These are phyloP conservation scores for Phanerochaete sordida DNA, from an alignment of 768 basidiomycete genomes.

Conservation along the genomic window DNA sequence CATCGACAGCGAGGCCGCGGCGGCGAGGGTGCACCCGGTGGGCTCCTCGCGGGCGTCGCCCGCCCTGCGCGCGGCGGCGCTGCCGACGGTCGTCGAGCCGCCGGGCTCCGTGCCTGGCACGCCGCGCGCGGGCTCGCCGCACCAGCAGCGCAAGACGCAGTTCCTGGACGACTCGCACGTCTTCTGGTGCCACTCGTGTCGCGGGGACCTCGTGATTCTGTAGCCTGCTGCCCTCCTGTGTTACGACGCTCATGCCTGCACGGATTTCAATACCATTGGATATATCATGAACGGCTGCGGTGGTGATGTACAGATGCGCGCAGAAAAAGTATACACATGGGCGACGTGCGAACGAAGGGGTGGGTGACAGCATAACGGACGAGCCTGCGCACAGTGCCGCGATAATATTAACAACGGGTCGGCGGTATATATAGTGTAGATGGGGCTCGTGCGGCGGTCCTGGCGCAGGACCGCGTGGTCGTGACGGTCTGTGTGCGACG, in stretches of 20 bases:
- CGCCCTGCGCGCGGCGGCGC: constrained; percentile 25
- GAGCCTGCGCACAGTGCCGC: not conserved
- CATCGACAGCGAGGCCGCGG: constrained; percentile 75
- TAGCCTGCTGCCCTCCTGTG: constrained; percentile 27
- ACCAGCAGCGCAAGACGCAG: constrained; percentile 56
- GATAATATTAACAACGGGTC: not conserved
- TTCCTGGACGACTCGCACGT: constrained; percentile 87
- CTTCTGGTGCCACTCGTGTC: constrained; percentile 86
- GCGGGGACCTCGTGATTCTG: constrained; percentile 77
- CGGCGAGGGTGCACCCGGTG: constrained; percentile 36
- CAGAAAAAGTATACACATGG: not conserved
- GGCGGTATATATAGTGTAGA: not conserved
- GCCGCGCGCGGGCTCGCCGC: constrained; percentile 17
- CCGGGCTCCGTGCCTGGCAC: constrained; percentile 18
- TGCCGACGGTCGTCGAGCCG: constrained; percentile 28
- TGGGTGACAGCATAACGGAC: not conserved
- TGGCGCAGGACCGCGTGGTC: not conserved
- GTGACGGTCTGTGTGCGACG: not conserved
- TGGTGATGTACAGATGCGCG: constrained; percentile 6
- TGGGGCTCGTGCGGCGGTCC: not conserved
- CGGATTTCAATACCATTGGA: not conserved
- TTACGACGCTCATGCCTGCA: not conserved
- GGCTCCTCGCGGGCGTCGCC: constrained; percentile 56
- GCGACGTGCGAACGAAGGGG: not conserved
- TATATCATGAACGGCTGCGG: not conserved